Evolutionary conservation across 1,284 basidiomycete genomes (phyloP), one percentile per base, ranked within the genome.

Genomic region (Pseudozyma thailandica): DNA sequence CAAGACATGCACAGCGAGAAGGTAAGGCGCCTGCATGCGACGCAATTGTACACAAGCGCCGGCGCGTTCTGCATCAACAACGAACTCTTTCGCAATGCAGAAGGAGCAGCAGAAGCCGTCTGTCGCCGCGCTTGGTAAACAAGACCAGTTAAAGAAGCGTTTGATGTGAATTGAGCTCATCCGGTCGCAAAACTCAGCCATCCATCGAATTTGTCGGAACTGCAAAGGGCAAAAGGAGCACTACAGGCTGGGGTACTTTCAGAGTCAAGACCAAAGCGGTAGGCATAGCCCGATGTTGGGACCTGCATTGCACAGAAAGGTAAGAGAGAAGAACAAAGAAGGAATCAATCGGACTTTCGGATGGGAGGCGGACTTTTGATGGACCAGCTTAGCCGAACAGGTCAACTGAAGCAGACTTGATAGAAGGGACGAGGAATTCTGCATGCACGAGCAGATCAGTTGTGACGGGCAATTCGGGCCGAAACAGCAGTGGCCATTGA

Each of bases 371-470:
- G 63, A 66, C 51, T 59, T 21, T 59, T 15, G 41, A 48, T 18
- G 7, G 18, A 37, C 1, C 10, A 12, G 30, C 47, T 26, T 50
- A 57, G 48, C 43, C 63, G 63, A 59, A 39, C 41, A 48, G 48
- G 52, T 37, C 56, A 60, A 66, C 20, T 33, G 16, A 25, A 41
- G 39, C 38, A 20, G 20, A 41, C 20, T 21, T 6, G 16, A 44
- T 30, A 39, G 61, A 66, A 60, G 51, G 39, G 49, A 59, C 63
- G 12, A 59, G 56, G 56, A 66, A 51, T 54, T 50, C 28, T 42
- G 10, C 31, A 21, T 44, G 53, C 39, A 35, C 23, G 12, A 41
- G 21, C 6, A 15, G 9, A 18, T 44, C 26, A 33, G 21, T n/a
- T 21, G 25, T 5, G 33, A 15, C 6, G 6, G 4, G 9, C 9